Evolutionary conservation across 306 rosid genomes (phyloP), one percentile per base, ranked within the genome.

Genomic region (Carpinus fangiana): DNA sequence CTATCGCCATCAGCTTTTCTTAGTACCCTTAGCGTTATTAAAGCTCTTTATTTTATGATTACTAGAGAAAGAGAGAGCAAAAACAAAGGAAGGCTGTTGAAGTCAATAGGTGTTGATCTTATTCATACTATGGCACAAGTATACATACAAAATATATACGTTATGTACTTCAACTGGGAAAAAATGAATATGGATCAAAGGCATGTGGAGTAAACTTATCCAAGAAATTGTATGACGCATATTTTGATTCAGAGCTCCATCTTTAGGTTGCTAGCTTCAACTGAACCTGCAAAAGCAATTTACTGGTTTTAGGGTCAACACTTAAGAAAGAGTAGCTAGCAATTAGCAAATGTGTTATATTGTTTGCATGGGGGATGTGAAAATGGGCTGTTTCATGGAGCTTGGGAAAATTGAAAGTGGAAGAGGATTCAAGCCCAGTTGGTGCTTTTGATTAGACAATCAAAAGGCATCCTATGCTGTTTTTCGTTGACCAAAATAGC

Each of bases 221-320:
- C 86, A 86, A 80, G 80, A 74, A 89, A 83, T 80, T 62, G 73
- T 73, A 73, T 59, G 62, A 59, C 28, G 59, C 73, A 83, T 77
- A 34, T 75, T 80, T 80, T 34, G 34, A 38, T 84, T 85, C 86
- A 89, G 88, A 89, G 89, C 90, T 90, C 93, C 97, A 86, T 92
- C 92, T 92, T 92, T 77, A 83, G 73, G 82, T 87, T 90, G 83
- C 88, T 80, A 55, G 79, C 90, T 82, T 90, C 93, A 78, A 83
- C 68, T 48, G 89, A 70, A 69, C 92, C 97, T 92, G 89, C 80
- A 73, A 74, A 81, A 67, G 74, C 12, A 66, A 31, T 66, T 18
- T 0, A 4, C 16, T 38, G 14, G 23, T 17, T 38, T 38, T 38
- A 38, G 71, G 21, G 28, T 66, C 48, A 66, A 20, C 48, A 12